Conservation (phyloP, 2,329 filamentous ascomycete species). For the Cladophialophora bantiana region DNA sequence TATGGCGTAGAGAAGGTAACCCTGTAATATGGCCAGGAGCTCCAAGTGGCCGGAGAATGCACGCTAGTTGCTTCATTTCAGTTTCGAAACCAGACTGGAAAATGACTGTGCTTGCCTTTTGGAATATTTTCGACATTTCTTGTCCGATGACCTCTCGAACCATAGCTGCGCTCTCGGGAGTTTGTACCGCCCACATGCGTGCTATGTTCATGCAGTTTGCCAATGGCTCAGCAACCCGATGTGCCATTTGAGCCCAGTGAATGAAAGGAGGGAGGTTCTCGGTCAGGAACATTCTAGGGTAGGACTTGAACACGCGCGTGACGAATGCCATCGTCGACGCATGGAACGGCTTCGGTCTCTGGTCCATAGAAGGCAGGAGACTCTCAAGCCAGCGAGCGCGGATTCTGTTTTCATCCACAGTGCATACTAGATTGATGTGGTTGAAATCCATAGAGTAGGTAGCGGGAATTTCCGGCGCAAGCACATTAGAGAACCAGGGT, state of each 20-base stretch:
- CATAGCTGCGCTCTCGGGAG: conserved; percentile 45
- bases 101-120: conserved; percentile 18
- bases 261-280: conserved; percentile 56
- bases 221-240: conserved; percentile 45
- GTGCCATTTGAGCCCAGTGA: conserved; percentile 49
- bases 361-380: conserved; percentile 55
- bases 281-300: conserved; percentile 48
- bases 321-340: conserved; percentile 50
- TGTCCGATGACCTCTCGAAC: conserved; percentile 48
- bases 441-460: conserved; percentile 18
- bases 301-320: conserved; percentile 54
- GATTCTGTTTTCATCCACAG: conserved; percentile 57
- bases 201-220: conserved; percentile 53
- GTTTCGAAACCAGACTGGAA: not conserved
- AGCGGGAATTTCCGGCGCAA: not conserved
- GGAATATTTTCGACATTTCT: conserved; percentile 54
- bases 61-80: conserved; percentile 31
- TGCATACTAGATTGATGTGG: conserved; percentile 48
- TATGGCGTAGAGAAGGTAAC: conserved; percentile 62
- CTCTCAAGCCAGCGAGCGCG: conserved; percentile 59
- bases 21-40: conserved; percentile 58
- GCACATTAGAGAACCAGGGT: not conserved
- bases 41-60: conserved; percentile 41
- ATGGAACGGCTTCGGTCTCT: conserved; percentile 54
- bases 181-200: conserved; percentile 50